Percentiles rank a stretch among this genome's conserved stretches.
Conservation (phyloP, 2,329 filamentous ascomycete genomes). For the Didymella glomerata region DNA sequence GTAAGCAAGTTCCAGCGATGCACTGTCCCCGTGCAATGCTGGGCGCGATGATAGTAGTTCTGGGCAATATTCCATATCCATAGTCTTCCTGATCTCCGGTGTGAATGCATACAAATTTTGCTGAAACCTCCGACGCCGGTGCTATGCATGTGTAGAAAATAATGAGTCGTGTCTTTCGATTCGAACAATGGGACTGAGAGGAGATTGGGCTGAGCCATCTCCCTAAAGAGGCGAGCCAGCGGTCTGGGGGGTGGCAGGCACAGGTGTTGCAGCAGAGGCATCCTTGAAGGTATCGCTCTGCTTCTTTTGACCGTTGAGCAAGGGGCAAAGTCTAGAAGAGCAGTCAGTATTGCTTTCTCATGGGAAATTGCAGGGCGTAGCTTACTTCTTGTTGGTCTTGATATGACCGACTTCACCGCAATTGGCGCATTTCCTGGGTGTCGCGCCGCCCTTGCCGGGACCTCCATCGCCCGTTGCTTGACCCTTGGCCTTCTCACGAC, state of each 20-base stretch:
- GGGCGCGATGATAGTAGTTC: neutral
- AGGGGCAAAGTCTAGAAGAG: conserved; percentile 46
- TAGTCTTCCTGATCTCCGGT: neutral
- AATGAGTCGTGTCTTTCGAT: neutral
- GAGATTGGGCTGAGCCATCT: neutral
- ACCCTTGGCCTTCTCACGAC: conserved; percentile 88
- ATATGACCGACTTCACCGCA: conserved; percentile 97
- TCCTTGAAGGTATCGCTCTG: conserved; percentile 51
- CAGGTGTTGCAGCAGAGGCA: conserved; percentile 42
- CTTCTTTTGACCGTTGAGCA: conserved; percentile 51
- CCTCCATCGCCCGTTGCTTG: conserved; percentile 53
- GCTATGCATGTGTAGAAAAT: conserved; percentile 32
- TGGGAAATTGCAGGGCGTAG: conserved; percentile 3
- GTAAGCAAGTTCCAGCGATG: neutral
- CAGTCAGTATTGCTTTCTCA: conserved; percentile 30
- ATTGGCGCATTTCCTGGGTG: conserved; percentile 90
- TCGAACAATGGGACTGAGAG: neutral
- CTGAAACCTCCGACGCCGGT: conserved; percentile 25
- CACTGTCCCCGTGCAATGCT: neutral
- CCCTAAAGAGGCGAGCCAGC: conserved; percentile 22
- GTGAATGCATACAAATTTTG: conserved; percentile 3
- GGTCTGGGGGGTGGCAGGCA: conserved; percentile 19
- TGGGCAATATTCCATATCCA: neutral
- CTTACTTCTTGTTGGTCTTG: conserved; percentile 96
- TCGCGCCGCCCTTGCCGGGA: conserved; percentile 59